phyloP scores from a whole-genome alignment of 2,329 filamentous ascomycete genomes.

The Thelonectria olida region DNA sequence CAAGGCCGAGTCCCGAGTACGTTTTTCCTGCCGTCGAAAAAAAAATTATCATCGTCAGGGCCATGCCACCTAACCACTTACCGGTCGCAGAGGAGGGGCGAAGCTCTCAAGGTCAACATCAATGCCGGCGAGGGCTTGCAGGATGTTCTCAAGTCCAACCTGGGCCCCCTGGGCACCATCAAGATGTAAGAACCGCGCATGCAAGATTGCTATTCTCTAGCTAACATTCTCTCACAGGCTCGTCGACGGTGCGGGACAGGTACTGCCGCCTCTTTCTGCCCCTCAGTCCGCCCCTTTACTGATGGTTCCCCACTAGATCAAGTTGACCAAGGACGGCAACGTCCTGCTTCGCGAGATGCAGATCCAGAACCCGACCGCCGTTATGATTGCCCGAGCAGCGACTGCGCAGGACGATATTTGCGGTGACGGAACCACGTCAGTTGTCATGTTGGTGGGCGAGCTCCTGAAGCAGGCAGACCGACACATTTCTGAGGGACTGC shows the following conservation, averaged over 20 bases:
- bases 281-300: slow-evolving; percentile 42
- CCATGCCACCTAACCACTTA: slow-evolving; percentile 38
- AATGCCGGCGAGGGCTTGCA: slow-evolving; percentile 91
- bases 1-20: slow-evolving; percentile 95
- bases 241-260: slow-evolving; percentile 75
- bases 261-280: slow-evolving; percentile 50
- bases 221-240: slow-evolving; percentile 58
- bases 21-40: slow-evolving; percentile 47
- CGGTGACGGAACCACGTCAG: slow-evolving; percentile 96
- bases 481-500: slow-evolving; percentile 95
- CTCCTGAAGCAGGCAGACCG: slow-evolving; percentile 97
- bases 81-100: slow-evolving; percentile 80
- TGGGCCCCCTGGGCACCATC: slow-evolving; percentile 92
- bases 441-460: slow-evolving; percentile 94
- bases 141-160: slow-evolving; percentile 95
- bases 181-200: slow-evolving; percentile 75
- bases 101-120: slow-evolving; percentile 97
- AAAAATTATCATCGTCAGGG: slow-evolving; percentile 26
- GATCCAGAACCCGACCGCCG: slow-evolving; percentile 98
- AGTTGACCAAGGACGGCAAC: slow-evolving; percentile 98
- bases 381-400: slow-evolving; percentile 83
- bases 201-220: slow-evolving; percentile 10
- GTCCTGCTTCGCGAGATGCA: slow-evolving; percentile 83
- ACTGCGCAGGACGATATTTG: slow-evolving; percentile 99
- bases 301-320: slow-evolving; percentile 72